Evolutionary conservation across 768 basidiomycete genomes (phyloP).

Genomic region (Tulasnella calospora): DNA sequence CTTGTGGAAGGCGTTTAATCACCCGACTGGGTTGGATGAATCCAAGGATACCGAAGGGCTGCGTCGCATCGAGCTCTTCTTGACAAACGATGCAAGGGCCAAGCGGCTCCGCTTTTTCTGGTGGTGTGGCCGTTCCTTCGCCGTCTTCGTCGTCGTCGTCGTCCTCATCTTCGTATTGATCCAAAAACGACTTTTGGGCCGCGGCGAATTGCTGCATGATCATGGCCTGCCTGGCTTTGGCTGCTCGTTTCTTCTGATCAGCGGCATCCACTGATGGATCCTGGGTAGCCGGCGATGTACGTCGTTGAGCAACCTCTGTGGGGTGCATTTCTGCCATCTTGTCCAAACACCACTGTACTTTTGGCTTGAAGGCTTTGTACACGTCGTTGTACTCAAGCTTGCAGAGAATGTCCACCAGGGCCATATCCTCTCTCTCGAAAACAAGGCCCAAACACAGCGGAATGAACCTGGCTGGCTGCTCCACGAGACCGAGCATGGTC

Average conservation of each 20-base stretch:
- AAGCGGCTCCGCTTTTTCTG: constrained; percentile 48
- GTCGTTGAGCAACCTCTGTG: constrained; percentile 50
- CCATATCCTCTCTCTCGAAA: constrained; percentile 54
- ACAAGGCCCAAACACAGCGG: constrained; percentile 49
- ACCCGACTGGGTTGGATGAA: constrained; percentile 83
- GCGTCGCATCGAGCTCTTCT: constrained; percentile 71
- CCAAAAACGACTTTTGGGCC: constrained; percentile 81
- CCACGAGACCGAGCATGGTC: constrained; percentile 76
- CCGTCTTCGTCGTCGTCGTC: constrained; percentile 54
- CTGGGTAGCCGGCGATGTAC: constrained; percentile 43
- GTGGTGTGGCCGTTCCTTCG: constrained; percentile 45
- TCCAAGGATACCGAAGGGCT: constrained; percentile 80
- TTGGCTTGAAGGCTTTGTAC: constrained; percentile 59
- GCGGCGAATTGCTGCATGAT: constrained; percentile 96
- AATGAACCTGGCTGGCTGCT: constrained; percentile 60
- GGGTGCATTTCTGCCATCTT: constrained; percentile 54
- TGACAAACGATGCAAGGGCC: constrained; percentile 99
- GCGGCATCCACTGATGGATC: constrained; percentile 37
- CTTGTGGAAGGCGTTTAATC: constrained; percentile 65
- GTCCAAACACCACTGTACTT: constrained; percentile 70
- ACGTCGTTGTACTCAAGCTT: constrained; percentile 70
- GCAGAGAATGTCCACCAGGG: constrained; percentile 67
- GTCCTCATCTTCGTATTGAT: constrained; percentile 65
- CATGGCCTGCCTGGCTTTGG: constrained; percentile 83
- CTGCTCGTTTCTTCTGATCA: constrained; percentile 74